Percentiles rank a stretch among this genome's conserved stretches.
phyloP scores from a whole-genome alignment of 139 green algal species.

The Chlorella ohadii region DNA sequence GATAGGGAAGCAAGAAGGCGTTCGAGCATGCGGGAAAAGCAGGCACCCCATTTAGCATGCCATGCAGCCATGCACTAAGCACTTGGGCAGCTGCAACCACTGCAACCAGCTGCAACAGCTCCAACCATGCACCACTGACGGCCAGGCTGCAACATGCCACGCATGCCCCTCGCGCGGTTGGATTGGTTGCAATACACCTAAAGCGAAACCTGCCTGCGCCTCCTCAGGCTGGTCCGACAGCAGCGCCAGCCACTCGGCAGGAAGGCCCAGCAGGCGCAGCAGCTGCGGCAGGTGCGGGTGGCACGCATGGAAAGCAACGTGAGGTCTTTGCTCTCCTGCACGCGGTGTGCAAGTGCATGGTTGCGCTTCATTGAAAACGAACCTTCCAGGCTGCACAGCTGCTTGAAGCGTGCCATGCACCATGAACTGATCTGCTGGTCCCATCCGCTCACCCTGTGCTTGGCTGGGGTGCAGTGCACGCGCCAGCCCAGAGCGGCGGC shows the following conservation, averaged over 20 bases:
- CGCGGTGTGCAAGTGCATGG: too few relatives aligned
- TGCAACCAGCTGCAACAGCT: too few relatives aligned
- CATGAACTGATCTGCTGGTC: too few relatives aligned
- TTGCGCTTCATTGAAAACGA: too few relatives aligned
- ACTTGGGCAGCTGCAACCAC: too few relatives aligned
- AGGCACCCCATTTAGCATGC: too few relatives aligned
- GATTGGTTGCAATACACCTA: too few relatives aligned
- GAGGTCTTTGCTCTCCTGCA: background rate
- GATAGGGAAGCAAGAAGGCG: background rate
- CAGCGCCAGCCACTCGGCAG: slow-evolving; percentile 51
- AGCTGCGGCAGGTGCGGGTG: slow-evolving; percentile 33
- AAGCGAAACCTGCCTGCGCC: slow-evolving; percentile 16
- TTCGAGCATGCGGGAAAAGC: background rate
- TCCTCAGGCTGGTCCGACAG: slow-evolving; percentile 46
- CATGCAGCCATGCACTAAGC: too few relatives aligned
- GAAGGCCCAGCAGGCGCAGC: slow-evolving; percentile 68
- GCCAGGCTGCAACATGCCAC: too few relatives aligned
- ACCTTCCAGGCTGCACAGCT: background rate
- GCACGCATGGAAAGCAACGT: background rate
- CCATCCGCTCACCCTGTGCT: slow-evolving; percentile 44
- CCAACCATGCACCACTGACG: too few relatives aligned
- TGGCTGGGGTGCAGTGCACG: slow-evolving; percentile 58
- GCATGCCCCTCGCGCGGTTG: too few relatives aligned
- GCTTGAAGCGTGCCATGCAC: too few relatives aligned
- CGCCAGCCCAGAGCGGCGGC: slow-evolving; percentile 61